phyloP scores from a whole-genome alignment of 768 basidiomycete species.

The Naganishia onofrii region DNA sequence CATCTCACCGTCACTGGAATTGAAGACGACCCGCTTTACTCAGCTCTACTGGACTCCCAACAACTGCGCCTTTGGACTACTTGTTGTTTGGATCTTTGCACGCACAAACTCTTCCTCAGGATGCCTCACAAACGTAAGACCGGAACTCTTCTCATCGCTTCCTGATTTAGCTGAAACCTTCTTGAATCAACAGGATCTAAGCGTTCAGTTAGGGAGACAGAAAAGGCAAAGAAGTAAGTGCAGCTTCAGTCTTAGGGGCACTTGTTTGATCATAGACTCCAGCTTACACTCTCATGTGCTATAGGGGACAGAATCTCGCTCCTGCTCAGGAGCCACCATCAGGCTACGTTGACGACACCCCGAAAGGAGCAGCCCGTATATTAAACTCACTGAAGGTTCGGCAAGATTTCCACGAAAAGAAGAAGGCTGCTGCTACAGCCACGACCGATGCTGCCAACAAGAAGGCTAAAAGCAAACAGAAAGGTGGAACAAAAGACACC shows the following conservation, averaged over 20 bases:
- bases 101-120: not conserved
- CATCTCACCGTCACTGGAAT: no score
- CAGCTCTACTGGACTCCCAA: no score
- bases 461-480: conserved; percentile 31
- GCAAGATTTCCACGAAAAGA: conserved; percentile 36
- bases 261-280: not conserved
- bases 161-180: not conserved
- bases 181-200: conserved; percentile 38
- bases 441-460: conserved; percentile 27
- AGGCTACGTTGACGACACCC: conserved; percentile 41
- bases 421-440: conserved; percentile 36
- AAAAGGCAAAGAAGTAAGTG: conserved; percentile 42
- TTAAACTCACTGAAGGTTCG: conserved; percentile 40
- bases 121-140: conserved; percentile 26
- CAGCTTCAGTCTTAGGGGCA: not conserved
- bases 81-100: not conserved
- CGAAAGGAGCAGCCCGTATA: conserved; percentile 41
- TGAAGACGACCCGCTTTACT: no score
- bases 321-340: conserved; percentile 10
- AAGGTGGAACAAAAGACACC: conserved; percentile 23
- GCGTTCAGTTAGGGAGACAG: conserved; percentile 40
- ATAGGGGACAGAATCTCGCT: conserved; percentile 19
- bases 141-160: not conserved
- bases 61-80: not conserved
- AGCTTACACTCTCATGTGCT: not conserved